A percentile compares a stretch with the other conserved stretches of the same genome.
Conservation (phyloP, 2,329 filamentous ascomycete species). For the Botrytis deweyae region DNA sequence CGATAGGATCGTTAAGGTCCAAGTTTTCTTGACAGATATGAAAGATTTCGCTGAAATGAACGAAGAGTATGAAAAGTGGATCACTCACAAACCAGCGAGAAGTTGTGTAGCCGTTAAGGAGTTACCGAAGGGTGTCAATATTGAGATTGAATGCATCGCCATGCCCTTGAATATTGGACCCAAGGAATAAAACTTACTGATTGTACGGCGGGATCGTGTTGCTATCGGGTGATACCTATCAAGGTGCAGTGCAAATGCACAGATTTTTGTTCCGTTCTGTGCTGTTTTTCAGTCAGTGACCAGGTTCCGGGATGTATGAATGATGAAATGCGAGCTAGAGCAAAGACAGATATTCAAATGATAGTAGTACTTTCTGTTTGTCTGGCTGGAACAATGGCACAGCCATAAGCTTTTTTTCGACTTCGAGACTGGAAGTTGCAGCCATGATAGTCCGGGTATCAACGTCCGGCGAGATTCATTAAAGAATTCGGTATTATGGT, state of each 20-base stretch:
- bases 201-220: not conserved
- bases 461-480: not conserved
- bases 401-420: not conserved
- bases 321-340: not conserved
- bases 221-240: not conserved
- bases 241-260: not conserved
- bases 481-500: not conserved
- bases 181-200: not conserved
- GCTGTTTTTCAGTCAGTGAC: not conserved
- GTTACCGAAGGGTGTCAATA: slow-evolving; percentile 79
- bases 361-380: not conserved
- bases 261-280: not conserved
- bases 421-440: not conserved
- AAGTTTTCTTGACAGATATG: slow-evolving; percentile 92
- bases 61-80: slow-evolving; percentile 79
- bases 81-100: slow-evolving; percentile 79
- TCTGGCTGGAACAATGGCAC: not conserved
- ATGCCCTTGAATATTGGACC: slow-evolving; percentile 42
- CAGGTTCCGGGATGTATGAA: not conserved
- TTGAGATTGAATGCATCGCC: slow-evolving; percentile 90
- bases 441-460: not conserved
- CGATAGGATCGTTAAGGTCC: slow-evolving; percentile 83
- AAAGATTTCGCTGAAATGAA: slow-evolving; percentile 85
- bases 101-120: slow-evolving; percentile 90
- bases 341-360: not conserved